Evolutionary conservation across 148 eudicot species (phyloP).

Genomic region (Rhododendron ovatum): DNA sequence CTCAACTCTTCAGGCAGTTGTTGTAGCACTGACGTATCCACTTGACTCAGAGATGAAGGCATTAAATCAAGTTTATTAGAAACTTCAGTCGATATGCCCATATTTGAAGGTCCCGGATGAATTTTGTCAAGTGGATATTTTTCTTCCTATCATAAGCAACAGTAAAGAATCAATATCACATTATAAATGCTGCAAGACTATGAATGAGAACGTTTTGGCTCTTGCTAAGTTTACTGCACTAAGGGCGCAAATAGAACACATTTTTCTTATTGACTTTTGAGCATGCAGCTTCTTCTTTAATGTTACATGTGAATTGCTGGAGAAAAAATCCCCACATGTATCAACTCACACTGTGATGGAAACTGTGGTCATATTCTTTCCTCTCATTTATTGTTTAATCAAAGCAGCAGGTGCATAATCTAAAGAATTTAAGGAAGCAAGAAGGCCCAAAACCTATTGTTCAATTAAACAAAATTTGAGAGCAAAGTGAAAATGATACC

Average conservation of each 20-base stretch:
- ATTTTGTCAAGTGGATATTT: constrained; percentile 14
- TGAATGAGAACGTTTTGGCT: neutral
- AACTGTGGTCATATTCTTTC: neutral
- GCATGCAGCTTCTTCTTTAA: constrained; percentile 5
- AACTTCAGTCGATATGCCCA: constrained; percentile 15
- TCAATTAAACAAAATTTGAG: neutral
- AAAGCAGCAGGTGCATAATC: neutral
- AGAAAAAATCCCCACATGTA: neutral
- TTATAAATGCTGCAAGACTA: neutral
- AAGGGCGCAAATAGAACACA: neutral
- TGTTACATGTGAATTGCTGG: neutral
- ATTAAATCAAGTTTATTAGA: constrained; percentile 35
- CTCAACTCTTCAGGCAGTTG: constrained; percentile 83
- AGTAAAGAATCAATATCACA: constrained; percentile 8
- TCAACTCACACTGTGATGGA: neutral
- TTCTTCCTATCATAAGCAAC: constrained; percentile 8
- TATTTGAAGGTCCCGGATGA: constrained; percentile 20
- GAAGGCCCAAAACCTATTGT: neutral
- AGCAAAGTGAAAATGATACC: constrained; percentile 28
- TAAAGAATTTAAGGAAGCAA: neutral
- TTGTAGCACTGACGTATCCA: constrained; percentile 68
- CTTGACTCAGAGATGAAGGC: constrained; percentile 91
- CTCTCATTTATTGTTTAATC: neutral
- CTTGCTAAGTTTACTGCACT: neutral
- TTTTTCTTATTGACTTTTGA: neutral